A percentile compares a stretch with the other conserved stretches of the same genome.
phyloP scores from a whole-genome alignment of 192 early-diverging fungal species.

The Podila epigama region DNA sequence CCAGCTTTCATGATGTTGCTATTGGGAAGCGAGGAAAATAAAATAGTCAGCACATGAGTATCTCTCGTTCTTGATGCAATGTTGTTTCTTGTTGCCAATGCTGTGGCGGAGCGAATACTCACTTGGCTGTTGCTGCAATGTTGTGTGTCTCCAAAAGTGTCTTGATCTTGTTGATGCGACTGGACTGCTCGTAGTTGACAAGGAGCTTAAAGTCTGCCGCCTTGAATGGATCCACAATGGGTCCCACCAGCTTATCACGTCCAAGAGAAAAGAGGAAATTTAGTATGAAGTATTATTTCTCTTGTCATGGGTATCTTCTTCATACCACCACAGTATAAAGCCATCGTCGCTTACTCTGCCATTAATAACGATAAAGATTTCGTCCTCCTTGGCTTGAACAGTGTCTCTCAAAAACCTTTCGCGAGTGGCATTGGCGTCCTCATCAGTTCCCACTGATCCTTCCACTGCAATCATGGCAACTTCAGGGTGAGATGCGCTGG shows the following conservation, averaged over 20 bases:
- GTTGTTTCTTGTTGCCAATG: too few species aligned
- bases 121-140: slow-evolving; percentile 14
- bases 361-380: slow-evolving; percentile 62
- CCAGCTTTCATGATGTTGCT: slow-evolving; percentile 33
- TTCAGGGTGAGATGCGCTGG: slow-evolving; percentile 6
- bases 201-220: slow-evolving; percentile 68
- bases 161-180: slow-evolving; percentile 53
- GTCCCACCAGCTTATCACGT: slow-evolving; percentile 54
- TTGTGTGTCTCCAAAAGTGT: slow-evolving; percentile 6
- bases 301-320: not conserved
- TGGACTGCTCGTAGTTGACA: slow-evolving; percentile 60
- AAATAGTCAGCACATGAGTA: not conserved
- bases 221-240: slow-evolving; percentile 57
- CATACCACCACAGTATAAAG: not conserved
- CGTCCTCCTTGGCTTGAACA: slow-evolving; percentile 13
- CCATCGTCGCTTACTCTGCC: slow-evolving; percentile 57
- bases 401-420: slow-evolving; percentile 18
- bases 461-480: slow-evolving; percentile 21
- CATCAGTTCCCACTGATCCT: slow-evolving; percentile 21
- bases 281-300: not conserved
- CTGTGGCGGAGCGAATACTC: slow-evolving; percentile 4
- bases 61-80: too few species aligned
- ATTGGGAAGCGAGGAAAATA: not conserved
- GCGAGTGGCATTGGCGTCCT: slow-evolving; percentile 2
- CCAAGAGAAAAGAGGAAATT: not conserved